Conservation (phyloP, 1,139 yeast species). For the Kurtzmaniella quercitrusa region DNA sequence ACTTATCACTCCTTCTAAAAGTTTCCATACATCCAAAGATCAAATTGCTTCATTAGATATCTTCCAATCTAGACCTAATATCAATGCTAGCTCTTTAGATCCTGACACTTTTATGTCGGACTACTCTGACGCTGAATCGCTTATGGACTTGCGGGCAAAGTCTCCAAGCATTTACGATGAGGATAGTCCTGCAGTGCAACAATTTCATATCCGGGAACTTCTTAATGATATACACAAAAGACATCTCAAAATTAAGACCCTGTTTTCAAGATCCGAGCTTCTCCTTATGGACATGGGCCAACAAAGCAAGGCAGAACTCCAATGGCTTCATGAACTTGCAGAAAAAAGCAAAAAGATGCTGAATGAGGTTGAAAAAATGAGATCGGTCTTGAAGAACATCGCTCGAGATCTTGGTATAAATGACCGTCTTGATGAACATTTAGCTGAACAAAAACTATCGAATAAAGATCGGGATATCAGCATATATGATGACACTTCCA, state of each 20-base stretch:
- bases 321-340: neutral
- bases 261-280: slow-evolving; percentile 4
- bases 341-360: neutral
- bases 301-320: slow-evolving; percentile 4
- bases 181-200: neutral
- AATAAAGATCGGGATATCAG: neutral
- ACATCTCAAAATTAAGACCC: slow-evolving; percentile 3
- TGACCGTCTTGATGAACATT: neutral
- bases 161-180: slow-evolving; percentile 8
- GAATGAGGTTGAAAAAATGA: neutral
- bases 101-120: neutral
- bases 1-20: neutral
- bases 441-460: neutral
- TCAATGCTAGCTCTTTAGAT: neutral
- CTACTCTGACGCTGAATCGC: slow-evolving; percentile 4
- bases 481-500: neutral
- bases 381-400: neutral
- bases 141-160: slow-evolving; percentile 6
- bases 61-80: neutral
- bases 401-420: neutral
- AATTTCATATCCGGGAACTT: slow-evolving; percentile 5
- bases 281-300: slow-evolving; percentile 2
- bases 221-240: slow-evolving; percentile 6
- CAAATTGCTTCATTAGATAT: too few relatives aligned
- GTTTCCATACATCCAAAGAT: too few relatives aligned